phyloP scores from a whole-genome alignment of 1,284 basidiomycete genomes.

The Ceratobasidium sp. region DNA sequence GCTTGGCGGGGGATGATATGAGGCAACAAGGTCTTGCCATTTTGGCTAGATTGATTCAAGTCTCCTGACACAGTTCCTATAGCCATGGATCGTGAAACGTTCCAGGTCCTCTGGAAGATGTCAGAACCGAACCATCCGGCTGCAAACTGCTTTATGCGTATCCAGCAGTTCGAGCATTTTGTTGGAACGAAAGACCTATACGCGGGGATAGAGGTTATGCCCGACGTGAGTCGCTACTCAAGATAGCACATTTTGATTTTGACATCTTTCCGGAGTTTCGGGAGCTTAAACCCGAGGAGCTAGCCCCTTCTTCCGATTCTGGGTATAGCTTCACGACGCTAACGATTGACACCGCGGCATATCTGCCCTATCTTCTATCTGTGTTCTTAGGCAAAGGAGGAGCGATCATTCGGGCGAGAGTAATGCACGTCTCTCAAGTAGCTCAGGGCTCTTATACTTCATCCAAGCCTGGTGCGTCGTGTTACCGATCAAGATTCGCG shows the following conservation, averaged over 20 bases:
- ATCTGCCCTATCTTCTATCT: constrained; percentile 75
- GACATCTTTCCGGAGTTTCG: constrained; percentile 63
- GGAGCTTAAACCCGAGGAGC: constrained; percentile 62
- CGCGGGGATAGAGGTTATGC: constrained; percentile 67
- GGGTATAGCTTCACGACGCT: constrained; percentile 75
- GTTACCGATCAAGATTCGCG: constrained; percentile 57
- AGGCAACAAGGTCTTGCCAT: constrained; percentile 65
- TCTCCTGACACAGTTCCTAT: too few species aligned
- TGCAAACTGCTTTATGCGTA: constrained; percentile 72
- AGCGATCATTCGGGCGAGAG: constrained; percentile 62
- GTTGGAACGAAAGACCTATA: constrained; percentile 59
- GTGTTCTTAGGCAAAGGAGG: constrained; percentile 76
- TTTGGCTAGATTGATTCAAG: neutral
- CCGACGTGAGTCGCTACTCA: constrained; percentile 65
- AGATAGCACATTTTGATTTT: neutral
- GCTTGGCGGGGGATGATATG: constrained; percentile 64
- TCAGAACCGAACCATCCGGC: constrained; percentile 69
- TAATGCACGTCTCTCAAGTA: constrained; percentile 43
- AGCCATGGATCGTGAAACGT: constrained; percentile 72
- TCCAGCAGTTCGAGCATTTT: constrained; percentile 73
- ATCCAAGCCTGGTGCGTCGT: constrained; percentile 53
- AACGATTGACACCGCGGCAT: constrained; percentile 76
- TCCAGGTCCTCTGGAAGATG: constrained; percentile 78
- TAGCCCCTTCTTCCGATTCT: constrained; percentile 62
- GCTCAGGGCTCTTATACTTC: constrained; percentile 36